phyloP scores from a whole-genome alignment of 768 basidiomycete species.

The Kwoniella dendrophila region DNA sequence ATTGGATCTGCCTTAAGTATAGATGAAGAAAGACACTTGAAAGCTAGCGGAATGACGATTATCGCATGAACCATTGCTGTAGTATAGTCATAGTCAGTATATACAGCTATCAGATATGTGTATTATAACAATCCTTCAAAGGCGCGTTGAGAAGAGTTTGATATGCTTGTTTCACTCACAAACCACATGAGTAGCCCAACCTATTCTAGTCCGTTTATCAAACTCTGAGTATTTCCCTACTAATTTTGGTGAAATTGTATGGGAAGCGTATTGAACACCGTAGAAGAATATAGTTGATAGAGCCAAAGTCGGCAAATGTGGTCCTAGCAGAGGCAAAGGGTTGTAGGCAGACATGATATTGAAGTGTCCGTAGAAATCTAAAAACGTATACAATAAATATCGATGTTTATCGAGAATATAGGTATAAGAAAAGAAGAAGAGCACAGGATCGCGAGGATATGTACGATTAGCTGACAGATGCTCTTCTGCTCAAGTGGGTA shows the following conservation, averaged over 20 bases:
- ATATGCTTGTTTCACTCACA: conserved; percentile 19
- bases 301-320: conserved; percentile 33
- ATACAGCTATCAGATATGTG: no score
- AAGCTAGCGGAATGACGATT: conserved; percentile 67
- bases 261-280: conserved; percentile 22
- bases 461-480: background rate
- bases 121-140: no score
- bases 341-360: conserved; percentile 3
- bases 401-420: no score
- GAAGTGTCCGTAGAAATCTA: background rate
- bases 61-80: conserved; percentile 71
- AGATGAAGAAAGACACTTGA: conserved; percentile 61
- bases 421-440: background rate
- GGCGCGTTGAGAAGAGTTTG: no score
- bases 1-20: conserved; percentile 66
- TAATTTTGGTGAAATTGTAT: conserved; percentile 21
- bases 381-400: no score
- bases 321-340: conserved; percentile 38
- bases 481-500: background rate
- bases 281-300: conserved; percentile 26
- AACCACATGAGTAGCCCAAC: conserved; percentile 34
- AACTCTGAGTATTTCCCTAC: conserved; percentile 15
- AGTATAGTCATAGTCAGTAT: background rate
- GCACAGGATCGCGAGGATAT: background rate
- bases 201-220: conserved; percentile 25